Conservation (phyloP, 139 green algal genomes). For the Coccomyxa sp. region DNA sequence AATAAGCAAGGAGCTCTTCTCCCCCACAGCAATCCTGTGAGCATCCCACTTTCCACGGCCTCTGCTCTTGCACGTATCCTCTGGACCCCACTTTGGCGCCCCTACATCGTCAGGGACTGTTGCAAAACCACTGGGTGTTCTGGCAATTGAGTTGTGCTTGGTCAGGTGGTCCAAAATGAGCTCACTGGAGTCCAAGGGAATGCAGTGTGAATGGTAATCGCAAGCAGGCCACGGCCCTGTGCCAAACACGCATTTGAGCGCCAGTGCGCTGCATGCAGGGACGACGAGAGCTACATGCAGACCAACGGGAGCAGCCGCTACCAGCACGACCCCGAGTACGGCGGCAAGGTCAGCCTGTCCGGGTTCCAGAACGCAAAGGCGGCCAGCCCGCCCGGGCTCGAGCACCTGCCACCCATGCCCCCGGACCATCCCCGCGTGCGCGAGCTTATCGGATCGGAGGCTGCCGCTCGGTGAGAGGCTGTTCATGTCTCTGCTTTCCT, state of each 20-base stretch:
- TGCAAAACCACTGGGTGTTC: no score
- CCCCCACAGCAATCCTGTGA: no score
- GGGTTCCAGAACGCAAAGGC: not conserved
- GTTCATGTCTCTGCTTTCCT: not conserved
- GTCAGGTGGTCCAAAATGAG: not conserved
- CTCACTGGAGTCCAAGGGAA: no score
- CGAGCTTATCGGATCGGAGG: not conserved
- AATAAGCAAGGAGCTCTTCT: no score
- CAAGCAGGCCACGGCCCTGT: no score
- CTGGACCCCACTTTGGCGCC: no score
- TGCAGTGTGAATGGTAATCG: no score
- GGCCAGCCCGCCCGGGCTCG: not conserved
- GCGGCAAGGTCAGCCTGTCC: constrained; percentile 18
- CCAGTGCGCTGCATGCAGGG: no score
- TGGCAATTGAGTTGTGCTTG: not conserved
- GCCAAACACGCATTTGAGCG: no score
- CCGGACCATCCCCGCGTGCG: not conserved
- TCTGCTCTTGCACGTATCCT: no score
- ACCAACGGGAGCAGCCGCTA: constrained; percentile 21
- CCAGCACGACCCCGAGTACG: constrained; percentile 20
- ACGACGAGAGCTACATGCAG: constrained; percentile 13
- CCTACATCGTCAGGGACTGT: no score
- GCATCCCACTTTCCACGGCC: no score
- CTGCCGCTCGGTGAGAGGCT: not conserved
- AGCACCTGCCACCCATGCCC: not conserved